Base-by-base conservation (phyloP, 2,329 filamentous ascomycete species). In the Cladosporium phlei region DNA sequence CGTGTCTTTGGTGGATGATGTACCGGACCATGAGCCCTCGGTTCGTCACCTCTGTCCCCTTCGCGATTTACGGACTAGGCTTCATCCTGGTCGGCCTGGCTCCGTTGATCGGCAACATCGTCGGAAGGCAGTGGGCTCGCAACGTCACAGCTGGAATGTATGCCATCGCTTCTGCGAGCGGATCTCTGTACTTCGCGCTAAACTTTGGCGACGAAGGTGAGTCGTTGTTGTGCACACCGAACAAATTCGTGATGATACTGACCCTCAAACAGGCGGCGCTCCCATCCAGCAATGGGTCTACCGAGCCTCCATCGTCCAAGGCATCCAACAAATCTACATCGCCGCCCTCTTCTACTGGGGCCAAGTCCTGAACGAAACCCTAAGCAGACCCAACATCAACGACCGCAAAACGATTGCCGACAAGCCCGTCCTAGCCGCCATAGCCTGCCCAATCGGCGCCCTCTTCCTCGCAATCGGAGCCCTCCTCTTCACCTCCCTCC, bases 311-410 rank as follows among this genome's bases (percentile, higher is more conserved):
- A 59, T 79, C 12, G 80, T 84, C 43, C 79, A 83, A 59, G 81
- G 81, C 32, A 78, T 78, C 5, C 80, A 83, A 54, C 80, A 84
- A 58, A 68, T 80, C 50, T 84, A 83, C 59, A 72, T 82, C 38
- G 74, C 78, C n/a, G 76, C 73, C 6, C 70, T 85, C 8, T 85
- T 79, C 79, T 83, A 78, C 62, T 84, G 81, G 80, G 80, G 80
- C 20, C 71, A 71, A 5, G 69, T 73, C 42, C 65, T 80, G 32
- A 71, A 73, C n/a, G 35, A 38, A 11, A 38, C 35, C 7, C 24
- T 38, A 22, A 66, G 67, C 38, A 62, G 68, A 0, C 69, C 66
- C 7, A 59, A 69, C 38, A 56, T 65, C 2, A 25, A 33, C 12
- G 45, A 46, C 19, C 25, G 39, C 10, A 14, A 22, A 14, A 38